phyloP scores from a whole-genome alignment of 345 rosid species.

The Camelina sativa region DNA sequence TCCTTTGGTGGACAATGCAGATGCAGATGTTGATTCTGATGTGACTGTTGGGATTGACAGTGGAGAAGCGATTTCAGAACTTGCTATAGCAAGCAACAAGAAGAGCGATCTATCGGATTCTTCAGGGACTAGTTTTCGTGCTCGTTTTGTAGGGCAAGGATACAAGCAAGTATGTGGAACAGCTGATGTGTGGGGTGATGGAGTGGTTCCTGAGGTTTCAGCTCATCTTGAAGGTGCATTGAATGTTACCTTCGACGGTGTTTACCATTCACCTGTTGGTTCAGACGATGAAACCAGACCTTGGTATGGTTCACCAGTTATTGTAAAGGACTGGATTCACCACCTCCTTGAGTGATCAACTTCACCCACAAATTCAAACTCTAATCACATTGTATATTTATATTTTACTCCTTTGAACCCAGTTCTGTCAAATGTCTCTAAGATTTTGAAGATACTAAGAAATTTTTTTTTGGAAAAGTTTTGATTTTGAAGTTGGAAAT shows the following conservation, averaged over 20 bases:
- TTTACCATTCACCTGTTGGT: conserved; percentile 93
- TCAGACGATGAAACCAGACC: conserved; percentile 73
- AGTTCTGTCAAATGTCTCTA: not conserved
- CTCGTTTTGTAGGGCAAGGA: conserved; percentile 90
- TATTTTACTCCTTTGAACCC: not conserved
- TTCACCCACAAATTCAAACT: not conserved
- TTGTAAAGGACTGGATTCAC: conserved; percentile 74
- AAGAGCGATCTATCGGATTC: conserved; percentile 32
- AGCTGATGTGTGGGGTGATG: conserved; percentile 98
- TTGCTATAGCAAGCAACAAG: conserved; percentile 47
- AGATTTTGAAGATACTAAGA: not conserved
- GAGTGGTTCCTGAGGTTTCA: conserved; percentile 88
- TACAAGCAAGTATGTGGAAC: conserved; percentile 94
- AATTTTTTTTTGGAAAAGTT: not conserved
- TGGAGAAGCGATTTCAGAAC: conserved; percentile 53
- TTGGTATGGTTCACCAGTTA: conserved; percentile 87
- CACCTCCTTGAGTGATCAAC: conserved; percentile 62
- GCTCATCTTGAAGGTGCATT: conserved; percentile 87
- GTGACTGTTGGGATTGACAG: conserved; percentile 46
- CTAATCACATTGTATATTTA: conserved; percentile 16
- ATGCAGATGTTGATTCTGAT: conserved; percentile 50
- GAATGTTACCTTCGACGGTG: conserved; percentile 75
- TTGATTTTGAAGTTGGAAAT: conserved; percentile 8
- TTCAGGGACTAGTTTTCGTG: conserved; percentile 53
- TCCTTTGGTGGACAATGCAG: conserved; percentile 52